Evolutionary conservation across 176 grass and related monocot species (phyloP), one percentile per base, ranked within the genome.

Genomic region (Oryza nivara): DNA sequence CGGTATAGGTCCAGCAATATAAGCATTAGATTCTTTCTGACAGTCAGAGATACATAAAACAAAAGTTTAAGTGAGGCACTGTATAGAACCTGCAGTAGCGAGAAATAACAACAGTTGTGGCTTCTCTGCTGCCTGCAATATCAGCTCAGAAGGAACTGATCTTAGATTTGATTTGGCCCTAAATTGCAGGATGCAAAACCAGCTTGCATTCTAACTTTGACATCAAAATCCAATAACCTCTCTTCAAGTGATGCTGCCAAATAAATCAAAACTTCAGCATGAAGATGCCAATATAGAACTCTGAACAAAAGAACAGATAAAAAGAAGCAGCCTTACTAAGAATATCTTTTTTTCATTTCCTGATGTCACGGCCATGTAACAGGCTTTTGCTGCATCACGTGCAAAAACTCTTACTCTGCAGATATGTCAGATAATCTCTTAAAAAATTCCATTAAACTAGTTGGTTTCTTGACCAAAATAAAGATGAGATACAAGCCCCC

Each of bases 171-270:
- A 87, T 81, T 94, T 95, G 80, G 91, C 54, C 52, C 91, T 83
- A 96, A 78, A 78, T 94, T 87, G 86, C 89, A 99, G 19, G 96
- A 88, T 85, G 91, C 80, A 80, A 88, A 68, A 78, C 92, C 93
- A 88, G 89, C 96, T 87, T 83, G 83, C 56, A 89, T 86, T 88
- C 93, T 90, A 67, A 92, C 93, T 32, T 32, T 96, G 61, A 92
- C 93, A 85, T 95, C 96, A 90, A 88, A 88, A 90, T 98, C 96
- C 69, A 95, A 71, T 87, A 98, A 76, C 85, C 91, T 90, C 67
- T 83, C 83, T 88, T 92, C 88, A 83, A 98, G 85, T 40, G 89
- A 92, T 74, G 80, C 96, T 98, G 86, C 45, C 63, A 84, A 70
- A 5, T 36, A 36, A 49, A 81, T 86, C 49, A 73, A 81, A 82